Percentiles rank a stretch among this genome's conserved stretches.
These are phyloP conservation scores for Microthlaspi erraticum DNA, from an alignment of 345 rosid species.

Conservation along the genomic window DNA sequence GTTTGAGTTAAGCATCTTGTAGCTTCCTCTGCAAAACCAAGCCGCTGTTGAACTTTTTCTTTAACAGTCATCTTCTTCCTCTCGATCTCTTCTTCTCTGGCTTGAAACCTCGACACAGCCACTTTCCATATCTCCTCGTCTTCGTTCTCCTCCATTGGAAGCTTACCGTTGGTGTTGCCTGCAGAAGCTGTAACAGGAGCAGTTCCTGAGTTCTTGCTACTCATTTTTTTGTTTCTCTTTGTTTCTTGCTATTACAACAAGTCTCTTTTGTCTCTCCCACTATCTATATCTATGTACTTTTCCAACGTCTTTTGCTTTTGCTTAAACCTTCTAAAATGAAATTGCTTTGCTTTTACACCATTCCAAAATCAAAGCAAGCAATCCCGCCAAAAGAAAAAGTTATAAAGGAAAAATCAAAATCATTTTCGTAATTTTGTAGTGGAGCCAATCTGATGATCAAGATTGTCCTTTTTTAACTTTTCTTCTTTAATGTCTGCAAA, in stretches of 20 bases:
- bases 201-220: slow-evolving; percentile 41
- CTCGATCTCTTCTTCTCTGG: slow-evolving; percentile 83
- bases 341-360: slow-evolving; percentile 45
- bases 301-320: slow-evolving; percentile 41
- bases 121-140: slow-evolving; percentile 59
- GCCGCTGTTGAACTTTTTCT: slow-evolving; percentile 68
- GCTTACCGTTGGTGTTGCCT: slow-evolving; percentile 44
- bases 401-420: background rate
- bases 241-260: slow-evolving; percentile 18
- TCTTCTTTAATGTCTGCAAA: slow-evolving; percentile 27
- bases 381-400: slow-evolving; percentile 48
- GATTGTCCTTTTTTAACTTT: slow-evolving; percentile 12
- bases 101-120: slow-evolving; percentile 63
- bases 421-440: slow-evolving; percentile 14
- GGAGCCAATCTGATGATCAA: slow-evolving; percentile 34
- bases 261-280: slow-evolving; percentile 16
- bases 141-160: slow-evolving; percentile 57
- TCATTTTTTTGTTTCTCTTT: slow-evolving; percentile 24
- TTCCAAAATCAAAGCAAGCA: slow-evolving; percentile 46
- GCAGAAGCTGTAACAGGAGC: slow-evolving; percentile 36
- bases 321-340: slow-evolving; percentile 33
- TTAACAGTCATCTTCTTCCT: slow-evolving; percentile 71
- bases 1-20: slow-evolving; percentile 67
- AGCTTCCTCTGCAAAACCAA: slow-evolving; percentile 80
- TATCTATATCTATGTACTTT: slow-evolving; percentile 34